Evolutionary conservation across 2,329 filamentous ascomycete species (phyloP).

Genomic region (Rhytidhysteron rufulum): DNA sequence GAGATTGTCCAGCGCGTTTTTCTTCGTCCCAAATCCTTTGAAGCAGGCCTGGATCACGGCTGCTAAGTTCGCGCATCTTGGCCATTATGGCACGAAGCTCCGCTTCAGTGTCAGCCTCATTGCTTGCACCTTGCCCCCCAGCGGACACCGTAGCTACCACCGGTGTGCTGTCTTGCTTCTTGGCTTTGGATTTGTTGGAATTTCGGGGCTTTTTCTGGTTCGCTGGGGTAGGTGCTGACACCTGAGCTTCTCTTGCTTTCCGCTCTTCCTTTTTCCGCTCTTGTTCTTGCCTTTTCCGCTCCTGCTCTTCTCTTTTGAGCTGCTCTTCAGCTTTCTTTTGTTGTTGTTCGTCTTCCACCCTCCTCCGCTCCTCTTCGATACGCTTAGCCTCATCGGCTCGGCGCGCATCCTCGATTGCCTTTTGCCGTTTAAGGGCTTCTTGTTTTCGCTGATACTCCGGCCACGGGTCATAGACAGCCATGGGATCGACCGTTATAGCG

Average conservation of each 20-base stretch:
- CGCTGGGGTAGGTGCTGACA: neutral
- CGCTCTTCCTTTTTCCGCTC: conserved; percentile 10
- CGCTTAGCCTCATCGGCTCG: conserved; percentile 31
- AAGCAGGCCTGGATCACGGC: conserved; percentile 52
- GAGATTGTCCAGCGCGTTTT: conserved; percentile 30
- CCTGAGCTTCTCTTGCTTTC: conserved; percentile 12
- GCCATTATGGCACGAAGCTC: conserved; percentile 55
- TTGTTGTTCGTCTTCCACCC: conserved; percentile 25
- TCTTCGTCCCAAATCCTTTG: conserved; percentile 56
- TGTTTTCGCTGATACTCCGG: conserved; percentile 45
- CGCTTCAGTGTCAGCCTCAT: conserved; percentile 40
- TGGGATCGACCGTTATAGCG: conserved; percentile 50
- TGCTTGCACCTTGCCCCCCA: conserved; percentile 8
- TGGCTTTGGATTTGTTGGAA: conserved; percentile 19
- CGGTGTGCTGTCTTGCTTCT: conserved; percentile 14
- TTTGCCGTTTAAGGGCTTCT: conserved; percentile 27
- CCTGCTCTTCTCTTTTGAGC: conserved; percentile 19
- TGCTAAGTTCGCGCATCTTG: conserved; percentile 56
- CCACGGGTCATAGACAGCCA: conserved; percentile 52
- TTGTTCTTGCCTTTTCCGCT: conserved; percentile 15
- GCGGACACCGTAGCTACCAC: conserved; percentile 4
- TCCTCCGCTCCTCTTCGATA: conserved; percentile 22
- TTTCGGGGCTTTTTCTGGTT: conserved; percentile 18
- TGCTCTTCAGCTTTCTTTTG: conserved; percentile 18
- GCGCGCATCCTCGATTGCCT: conserved; percentile 29